Evolutionary conservation across 2,329 filamentous ascomycete genomes (phyloP).

Genomic region (Ceratocystis huliohia): DNA sequence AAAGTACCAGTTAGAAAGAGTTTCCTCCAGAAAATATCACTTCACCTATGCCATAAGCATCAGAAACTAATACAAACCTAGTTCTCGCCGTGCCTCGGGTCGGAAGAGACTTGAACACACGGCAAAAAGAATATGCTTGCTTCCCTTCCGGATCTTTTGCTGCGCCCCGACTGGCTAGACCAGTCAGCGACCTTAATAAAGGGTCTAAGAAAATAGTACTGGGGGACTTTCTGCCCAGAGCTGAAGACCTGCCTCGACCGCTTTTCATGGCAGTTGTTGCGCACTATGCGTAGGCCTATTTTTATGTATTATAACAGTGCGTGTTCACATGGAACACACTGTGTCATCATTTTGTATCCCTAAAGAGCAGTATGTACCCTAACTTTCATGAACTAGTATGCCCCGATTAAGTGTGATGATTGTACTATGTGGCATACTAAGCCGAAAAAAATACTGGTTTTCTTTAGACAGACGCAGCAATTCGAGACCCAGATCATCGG

Average conservation of each 20-base stretch:
- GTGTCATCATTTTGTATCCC: background rate
- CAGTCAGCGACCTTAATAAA: no score
- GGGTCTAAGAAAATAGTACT: background rate
- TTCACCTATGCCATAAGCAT: background rate
- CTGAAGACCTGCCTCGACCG: background rate
- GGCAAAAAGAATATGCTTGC: slow-evolving; percentile 1
- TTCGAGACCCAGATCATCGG: no score
- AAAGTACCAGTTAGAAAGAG: background rate
- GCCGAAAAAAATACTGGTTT: no score
- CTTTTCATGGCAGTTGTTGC: background rate
- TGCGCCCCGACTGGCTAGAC: background rate
- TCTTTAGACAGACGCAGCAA: no score
- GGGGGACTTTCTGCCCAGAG: background rate
- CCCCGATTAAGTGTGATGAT: no score
- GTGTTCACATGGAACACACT: fast-evolving
- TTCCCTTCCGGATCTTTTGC: background rate
- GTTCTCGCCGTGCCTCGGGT: no score
- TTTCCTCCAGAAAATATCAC: background rate
- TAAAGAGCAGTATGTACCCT: background rate
- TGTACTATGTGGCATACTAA: no score
- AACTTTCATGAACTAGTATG: background rate
- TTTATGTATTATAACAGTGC: background rate
- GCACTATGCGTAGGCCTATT: background rate
- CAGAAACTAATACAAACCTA: background rate
- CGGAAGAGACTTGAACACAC: no score